phyloP scores from a whole-genome alignment of 148 eudicot species.

The Mesembryanthemum crystallinum region DNA sequence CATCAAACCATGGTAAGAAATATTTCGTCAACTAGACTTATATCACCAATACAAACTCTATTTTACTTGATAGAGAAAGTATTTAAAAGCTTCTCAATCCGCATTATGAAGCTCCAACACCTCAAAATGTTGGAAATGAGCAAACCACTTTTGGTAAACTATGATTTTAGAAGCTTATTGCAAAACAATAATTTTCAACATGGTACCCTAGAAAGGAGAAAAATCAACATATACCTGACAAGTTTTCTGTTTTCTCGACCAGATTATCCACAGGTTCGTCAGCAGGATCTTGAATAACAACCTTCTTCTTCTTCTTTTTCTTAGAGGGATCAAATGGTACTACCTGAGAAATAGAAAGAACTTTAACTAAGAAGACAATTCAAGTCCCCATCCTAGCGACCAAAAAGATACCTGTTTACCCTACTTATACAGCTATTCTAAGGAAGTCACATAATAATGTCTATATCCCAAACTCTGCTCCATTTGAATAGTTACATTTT shows the following conservation, averaged over 20 bases:
- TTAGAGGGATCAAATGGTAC: conserved; percentile 71
- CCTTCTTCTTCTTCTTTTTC: conserved; percentile 82
- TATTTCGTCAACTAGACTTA: too few species aligned
- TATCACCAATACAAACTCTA: too few species aligned
- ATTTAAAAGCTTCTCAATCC: too few species aligned
- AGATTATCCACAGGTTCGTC: conserved; percentile 57
- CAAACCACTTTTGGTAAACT: neutral
- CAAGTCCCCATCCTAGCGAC: neutral
- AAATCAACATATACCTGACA: conserved; percentile 40
- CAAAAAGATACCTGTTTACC: neutral
- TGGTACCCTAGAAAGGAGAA: neutral
- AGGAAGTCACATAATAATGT: neutral
- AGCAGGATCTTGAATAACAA: conserved; percentile 59
- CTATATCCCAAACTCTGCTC: too few species aligned
- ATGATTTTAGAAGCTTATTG: neutral
- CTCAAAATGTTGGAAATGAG: neutral
- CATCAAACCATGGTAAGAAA: neutral
- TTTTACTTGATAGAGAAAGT: too few species aligned
- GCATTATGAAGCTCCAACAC: neutral
- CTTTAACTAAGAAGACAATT: neutral
- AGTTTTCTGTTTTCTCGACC: conserved; percentile 55
- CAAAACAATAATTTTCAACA: neutral
- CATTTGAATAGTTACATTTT: too few species aligned
- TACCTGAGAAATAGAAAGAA: conserved; percentile 33
- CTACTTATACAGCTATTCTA: neutral